Base-by-base conservation (phyloP, 768 basidiomycete genomes). In the Scleroderma citrinum region DNA sequence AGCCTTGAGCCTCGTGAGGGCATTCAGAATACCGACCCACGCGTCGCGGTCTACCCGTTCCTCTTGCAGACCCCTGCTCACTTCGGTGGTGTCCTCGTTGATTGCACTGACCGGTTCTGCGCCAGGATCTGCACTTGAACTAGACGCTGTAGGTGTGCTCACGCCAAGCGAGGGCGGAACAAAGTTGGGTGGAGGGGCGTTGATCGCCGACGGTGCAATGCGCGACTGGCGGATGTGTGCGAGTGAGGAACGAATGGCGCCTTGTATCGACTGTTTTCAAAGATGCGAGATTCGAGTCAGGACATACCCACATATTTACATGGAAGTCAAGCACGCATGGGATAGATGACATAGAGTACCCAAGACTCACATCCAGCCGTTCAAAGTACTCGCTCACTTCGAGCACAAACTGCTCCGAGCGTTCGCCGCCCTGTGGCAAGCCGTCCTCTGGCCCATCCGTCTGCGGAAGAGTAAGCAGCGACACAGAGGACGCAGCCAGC, bases 351-450 rank as follows among this genome's bases (percentile, higher is more conserved):
- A 32, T 44, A 16, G 29, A 23, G 35, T 35, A 21, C 46, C n/a
- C 37, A n/a, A 72, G 53, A 63, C 76, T 47, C 58, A 90, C 88
- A 62, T 92, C 83, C 8, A 91, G 73, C 23, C 84, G 81, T 57
- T 89, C 83, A 59, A 90, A 92, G 65, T 90, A 91, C 61, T 89
- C 85, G 71, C 83, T 84, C 45, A 86, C 86, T 70, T 90, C 86
- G 36, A 85, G 73, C 35, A 90, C 88, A 56, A 92, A 90, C 59
- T 88, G 85, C 60, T 91, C 87, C 13, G 86, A 88, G 31, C 88
- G 76, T 65, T 92, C 88, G 51, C 84, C 88, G 35, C 87, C 88
- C 58, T 85, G 83, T 3, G 87, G 87, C 7, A 90, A 74, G 48
- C 69, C 73, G 46, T 85, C 83, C 7, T 79, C 79, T 3, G 81